A percentile compares a stretch with the other conserved stretches of the same genome.
Conservation (phyloP, 352 stramenopile species). For the Phytophthora fragariaefolia region DNA sequence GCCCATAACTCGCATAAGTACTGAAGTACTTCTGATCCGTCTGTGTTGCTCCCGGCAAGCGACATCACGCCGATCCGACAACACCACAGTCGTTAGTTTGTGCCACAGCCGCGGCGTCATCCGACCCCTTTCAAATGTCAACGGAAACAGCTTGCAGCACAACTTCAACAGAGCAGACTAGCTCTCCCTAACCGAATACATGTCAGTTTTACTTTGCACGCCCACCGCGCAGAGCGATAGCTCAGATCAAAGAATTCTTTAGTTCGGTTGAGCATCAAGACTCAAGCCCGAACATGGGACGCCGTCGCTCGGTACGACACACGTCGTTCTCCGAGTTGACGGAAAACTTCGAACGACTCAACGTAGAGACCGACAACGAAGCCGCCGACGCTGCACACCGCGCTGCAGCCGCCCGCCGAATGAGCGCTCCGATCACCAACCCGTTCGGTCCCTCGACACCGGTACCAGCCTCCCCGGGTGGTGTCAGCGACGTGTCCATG, state of each 20-base stretch:
- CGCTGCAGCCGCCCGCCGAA: neutral
- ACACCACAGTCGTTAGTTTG: neutral
- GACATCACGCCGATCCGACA: neutral
- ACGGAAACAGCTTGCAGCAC: neutral
- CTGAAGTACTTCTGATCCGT: too few relatives aligned
- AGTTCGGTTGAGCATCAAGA: conserved; percentile 3
- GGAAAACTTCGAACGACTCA: conserved; percentile 14
- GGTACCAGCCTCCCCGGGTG: neutral
- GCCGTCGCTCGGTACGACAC: conserved; percentile 1
- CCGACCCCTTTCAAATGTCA: neutral
- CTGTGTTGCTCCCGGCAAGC: neutral
- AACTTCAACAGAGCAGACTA: neutral
- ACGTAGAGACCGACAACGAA: conserved; percentile 7
- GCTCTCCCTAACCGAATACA: neutral
- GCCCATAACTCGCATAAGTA: too few relatives aligned
- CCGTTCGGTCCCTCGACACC: neutral
- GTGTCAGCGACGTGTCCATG: neutral
- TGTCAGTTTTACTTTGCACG: conserved; percentile 1
- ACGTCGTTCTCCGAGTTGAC: conserved; percentile 10
- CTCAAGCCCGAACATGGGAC: neutral
- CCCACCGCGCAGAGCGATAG: neutral
- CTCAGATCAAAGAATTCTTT: conserved; percentile 22
- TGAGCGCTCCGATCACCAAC: neutral
- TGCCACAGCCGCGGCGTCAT: neutral
- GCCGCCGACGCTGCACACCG: neutral